Base-by-base conservation (phyloP, 306 rosid genomes). In the Carpinus viminea region DNA sequence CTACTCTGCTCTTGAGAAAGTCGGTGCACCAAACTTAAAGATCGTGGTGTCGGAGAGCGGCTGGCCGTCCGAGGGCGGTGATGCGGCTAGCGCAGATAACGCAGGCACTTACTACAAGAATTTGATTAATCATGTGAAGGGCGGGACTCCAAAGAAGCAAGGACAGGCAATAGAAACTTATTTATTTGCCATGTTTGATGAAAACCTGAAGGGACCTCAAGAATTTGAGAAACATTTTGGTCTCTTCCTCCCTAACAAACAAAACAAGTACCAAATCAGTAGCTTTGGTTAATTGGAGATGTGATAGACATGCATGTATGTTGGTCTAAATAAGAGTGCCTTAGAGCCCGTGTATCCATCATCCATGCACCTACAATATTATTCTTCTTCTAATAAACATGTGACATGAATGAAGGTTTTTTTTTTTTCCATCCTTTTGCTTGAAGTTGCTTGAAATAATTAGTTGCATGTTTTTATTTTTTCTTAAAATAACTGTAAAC, bases 41-140 rank as follows among this genome's bases (percentile, higher is more conserved):
- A 72, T 89, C 0, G 93, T 93, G 18, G 93, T 91, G 12, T 85
- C 96, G 0, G 96, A 93, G 82, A 93, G 89, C 10, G 96, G 97
- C 8, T 93, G 97, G 96, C 98, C 96, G 5, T 89, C 94, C 0
- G 62, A 15, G 8, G 96, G 91, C 18, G 81, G 86, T 52, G 11
- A 1, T 20, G 86, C 78, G 0, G 88, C 94, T 1, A 61, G 76
- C 2, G 0, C 3, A 2, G 74, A 80, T 0, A 90, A 88, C 68
- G 94, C 92, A 38, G 76, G 47, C 2, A 79, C 80, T 1, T 93
- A 83, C 61, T 77, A 88, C 21, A 34, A 34, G 7, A 93, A 91
- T 53, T 72, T 93, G 90, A 89, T 93, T 21, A 55, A 3, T 12
- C 91, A 84, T 54, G 90, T 65, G 5, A 84, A 51, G 24, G 28